These are phyloP conservation scores for Ogataea nitratoaversa DNA, from an alignment of 805 yeast genomes.

Conservation along the genomic window DNA sequence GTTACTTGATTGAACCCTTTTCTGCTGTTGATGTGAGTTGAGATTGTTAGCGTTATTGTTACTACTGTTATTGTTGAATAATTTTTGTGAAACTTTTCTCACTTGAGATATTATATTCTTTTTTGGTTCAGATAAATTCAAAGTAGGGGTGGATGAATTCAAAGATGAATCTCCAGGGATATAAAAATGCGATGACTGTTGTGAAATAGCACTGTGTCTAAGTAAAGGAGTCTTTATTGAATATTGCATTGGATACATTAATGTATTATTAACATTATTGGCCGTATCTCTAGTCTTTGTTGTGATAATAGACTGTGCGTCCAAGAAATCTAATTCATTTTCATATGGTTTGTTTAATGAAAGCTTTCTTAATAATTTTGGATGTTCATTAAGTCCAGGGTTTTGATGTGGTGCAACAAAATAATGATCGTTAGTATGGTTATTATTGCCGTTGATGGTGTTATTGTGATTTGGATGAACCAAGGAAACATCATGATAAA, in stretches of 20 bases:
- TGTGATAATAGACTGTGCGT: constrained; percentile 13
- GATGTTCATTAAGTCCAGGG: constrained; percentile 2
- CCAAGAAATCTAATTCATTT: constrained; percentile 19
- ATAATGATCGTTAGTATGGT: neutral
- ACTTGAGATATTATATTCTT: constrained; percentile 25
- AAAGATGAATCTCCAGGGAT: neutral
- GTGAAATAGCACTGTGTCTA: constrained; percentile 1
- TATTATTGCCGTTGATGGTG: neutral
- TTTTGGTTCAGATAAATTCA: constrained; percentile 7
- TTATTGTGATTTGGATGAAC: constrained; percentile 3
- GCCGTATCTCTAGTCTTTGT: constrained; percentile 4
- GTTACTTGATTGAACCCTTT: constrained; percentile 2
- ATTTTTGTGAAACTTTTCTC: constrained; percentile 25
- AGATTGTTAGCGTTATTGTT: neutral
- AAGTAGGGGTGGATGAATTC: constrained; percentile 1
- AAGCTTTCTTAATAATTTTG: constrained; percentile 10
- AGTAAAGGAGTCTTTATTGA: constrained; percentile 2
- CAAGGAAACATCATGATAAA: constrained; percentile 20
- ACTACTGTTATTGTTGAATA: constrained; percentile 14
- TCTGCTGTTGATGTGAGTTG: too few relatives aligned
- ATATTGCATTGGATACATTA: constrained; percentile 3
- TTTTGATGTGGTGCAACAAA: too few relatives aligned
- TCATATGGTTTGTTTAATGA: constrained; percentile 12
- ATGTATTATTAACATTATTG: neutral
- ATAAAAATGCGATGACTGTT: constrained; percentile 1